Conservation (phyloP, 2,329 filamentous ascomycete genomes). For the Dryadomyces quercus-mongolicae region DNA sequence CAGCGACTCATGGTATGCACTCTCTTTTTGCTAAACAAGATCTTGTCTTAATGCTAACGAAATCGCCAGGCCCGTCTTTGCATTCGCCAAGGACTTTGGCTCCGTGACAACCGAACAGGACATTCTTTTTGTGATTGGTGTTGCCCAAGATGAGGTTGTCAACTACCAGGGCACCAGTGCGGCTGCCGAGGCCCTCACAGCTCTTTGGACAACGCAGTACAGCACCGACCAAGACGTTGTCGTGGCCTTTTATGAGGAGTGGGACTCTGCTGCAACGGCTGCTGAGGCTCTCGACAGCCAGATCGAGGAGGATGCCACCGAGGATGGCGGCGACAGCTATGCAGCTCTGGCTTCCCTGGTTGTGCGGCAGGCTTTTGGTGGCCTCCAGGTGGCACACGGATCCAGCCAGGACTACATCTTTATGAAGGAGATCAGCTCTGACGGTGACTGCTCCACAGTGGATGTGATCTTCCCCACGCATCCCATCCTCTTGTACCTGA, state of each 20-base stretch:
- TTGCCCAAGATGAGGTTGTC: slow-evolving; percentile 65
- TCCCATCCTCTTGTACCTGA: slow-evolving; percentile 74
- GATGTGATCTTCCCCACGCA: slow-evolving; percentile 78
- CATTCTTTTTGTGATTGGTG: slow-evolving; percentile 61
- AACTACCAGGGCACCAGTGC: slow-evolving; percentile 60
- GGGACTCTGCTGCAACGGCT: slow-evolving; percentile 41
- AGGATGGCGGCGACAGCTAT: slow-evolving; percentile 62
- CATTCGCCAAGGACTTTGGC: slow-evolving; percentile 53
- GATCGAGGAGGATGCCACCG: slow-evolving; percentile 52
- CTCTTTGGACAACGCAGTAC: slow-evolving; percentile 69
- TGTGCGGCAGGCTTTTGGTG: slow-evolving; percentile 72
- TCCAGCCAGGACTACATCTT: slow-evolving; percentile 61
- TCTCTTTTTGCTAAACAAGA: no score
- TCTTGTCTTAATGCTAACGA: neutral
- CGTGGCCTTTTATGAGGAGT: slow-evolving; percentile 67
- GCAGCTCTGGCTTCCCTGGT: slow-evolving; percentile 64
- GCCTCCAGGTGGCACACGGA: slow-evolving; percentile 60
- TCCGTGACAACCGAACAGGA: slow-evolving; percentile 25
- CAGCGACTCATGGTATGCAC: slow-evolving; percentile 41
- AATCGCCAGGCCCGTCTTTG: slow-evolving; percentile 60
- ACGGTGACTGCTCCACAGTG: slow-evolving; percentile 79
- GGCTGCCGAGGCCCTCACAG: slow-evolving; percentile 50
- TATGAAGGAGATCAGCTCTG: slow-evolving; percentile 79
- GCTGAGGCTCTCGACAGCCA: slow-evolving; percentile 55
- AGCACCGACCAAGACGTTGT: slow-evolving; percentile 48